Conservation (phyloP, 306 rosid species). For the Sechiopsis laciniata region DNA sequence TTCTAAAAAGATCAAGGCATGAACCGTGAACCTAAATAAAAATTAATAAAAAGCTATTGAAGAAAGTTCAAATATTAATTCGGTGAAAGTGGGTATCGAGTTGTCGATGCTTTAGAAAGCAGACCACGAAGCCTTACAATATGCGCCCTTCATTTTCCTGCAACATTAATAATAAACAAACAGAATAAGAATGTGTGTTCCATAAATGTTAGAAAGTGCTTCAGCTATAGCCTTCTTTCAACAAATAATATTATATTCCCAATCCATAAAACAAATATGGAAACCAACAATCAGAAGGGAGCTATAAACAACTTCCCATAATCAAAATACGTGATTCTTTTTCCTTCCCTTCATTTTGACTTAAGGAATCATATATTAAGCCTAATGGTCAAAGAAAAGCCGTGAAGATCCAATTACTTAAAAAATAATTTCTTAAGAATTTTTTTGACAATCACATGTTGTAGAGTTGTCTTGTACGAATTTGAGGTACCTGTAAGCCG, state of each 20-base stretch:
- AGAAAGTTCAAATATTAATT: conserved; percentile 6
- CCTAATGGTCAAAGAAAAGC: too few species aligned
- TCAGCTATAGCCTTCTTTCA: not conserved
- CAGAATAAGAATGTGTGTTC: conserved; percentile 17
- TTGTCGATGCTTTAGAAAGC: conserved; percentile 14
- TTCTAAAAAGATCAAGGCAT: too few species aligned
- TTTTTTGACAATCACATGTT: not conserved
- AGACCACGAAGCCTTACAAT: conserved; percentile 5
- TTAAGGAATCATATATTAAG: too few species aligned
- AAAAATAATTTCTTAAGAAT: not conserved
- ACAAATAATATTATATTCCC: conserved; percentile 13
- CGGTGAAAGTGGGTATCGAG: conserved; percentile 13
- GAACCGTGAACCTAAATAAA: too few species aligned
- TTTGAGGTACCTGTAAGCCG: too few species aligned
- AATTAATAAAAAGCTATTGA: not conserved
- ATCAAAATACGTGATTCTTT: not conserved
- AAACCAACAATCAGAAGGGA: not conserved
- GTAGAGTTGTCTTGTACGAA: too few species aligned
- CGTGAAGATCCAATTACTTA: too few species aligned
- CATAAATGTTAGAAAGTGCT: not conserved
- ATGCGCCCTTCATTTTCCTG: conserved; percentile 22
- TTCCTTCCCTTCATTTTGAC: not conserved
- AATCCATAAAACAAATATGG: not conserved
- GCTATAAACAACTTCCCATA: not conserved
- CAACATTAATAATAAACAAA: conserved; percentile 6